These are phyloP conservation scores for Singerocomus rubriflavus DNA, from an alignment of 1,284 basidiomycete genomes.

Conservation along the genomic window DNA sequence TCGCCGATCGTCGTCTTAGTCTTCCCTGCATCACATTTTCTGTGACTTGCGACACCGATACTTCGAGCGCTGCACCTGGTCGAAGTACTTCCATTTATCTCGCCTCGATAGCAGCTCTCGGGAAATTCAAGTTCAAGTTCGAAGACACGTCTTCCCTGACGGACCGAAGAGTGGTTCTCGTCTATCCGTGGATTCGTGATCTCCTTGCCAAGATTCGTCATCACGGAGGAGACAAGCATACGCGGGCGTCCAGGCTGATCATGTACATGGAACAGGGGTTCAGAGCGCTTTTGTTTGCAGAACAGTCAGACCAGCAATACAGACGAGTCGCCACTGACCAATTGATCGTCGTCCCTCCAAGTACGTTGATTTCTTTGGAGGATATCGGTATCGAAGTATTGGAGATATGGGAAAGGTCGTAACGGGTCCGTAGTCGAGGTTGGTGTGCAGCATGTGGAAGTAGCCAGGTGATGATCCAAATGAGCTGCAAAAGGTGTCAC, in stretches of 20 bases:
- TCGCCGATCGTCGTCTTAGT: conserved; percentile 6
- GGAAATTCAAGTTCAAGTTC: conserved; percentile 1
- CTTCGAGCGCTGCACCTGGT: no score
- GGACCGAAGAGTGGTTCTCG: neutral
- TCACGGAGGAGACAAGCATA: neutral
- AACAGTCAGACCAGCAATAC: conserved; percentile 2
- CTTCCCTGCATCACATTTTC: conserved; percentile 17
- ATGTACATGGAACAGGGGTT: conserved; percentile 14
- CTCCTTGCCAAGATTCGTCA: neutral
- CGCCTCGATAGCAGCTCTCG: conserved; percentile 3
- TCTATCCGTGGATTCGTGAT: conserved; percentile 14
- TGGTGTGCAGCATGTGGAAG: neutral
- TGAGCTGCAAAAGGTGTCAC: no score
- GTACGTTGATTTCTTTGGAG: neutral
- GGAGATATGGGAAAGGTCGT: no score
- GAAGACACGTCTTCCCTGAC: neutral
- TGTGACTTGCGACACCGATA: neutral
- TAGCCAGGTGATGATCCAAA: no score
- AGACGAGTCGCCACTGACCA: conserved; percentile 7
- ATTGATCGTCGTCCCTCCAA: neutral
- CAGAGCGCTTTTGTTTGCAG: conserved; percentile 8
- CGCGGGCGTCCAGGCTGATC: neutral
- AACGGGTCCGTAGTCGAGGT: no score
- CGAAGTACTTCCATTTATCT: neutral
- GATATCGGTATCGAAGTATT: no score